Evolutionary conservation across 2,329 filamentous ascomycete species (phyloP), one percentile per base, ranked within the genome.

Genomic region (Aureobasidium subglaciale): DNA sequence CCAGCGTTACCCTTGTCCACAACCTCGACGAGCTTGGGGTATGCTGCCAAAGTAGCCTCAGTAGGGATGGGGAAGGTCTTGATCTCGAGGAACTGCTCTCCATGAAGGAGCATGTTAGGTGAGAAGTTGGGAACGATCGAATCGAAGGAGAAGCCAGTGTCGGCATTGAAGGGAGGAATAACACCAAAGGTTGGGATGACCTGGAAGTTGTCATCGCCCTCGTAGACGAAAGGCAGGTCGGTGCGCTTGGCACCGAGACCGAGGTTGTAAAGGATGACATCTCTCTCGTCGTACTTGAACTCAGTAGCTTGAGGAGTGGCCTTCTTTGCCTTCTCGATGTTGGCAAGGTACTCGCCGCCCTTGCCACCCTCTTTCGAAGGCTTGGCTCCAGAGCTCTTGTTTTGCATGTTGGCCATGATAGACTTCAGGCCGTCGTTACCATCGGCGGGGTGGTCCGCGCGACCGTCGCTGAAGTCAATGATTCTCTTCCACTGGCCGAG

Each of bases 31-130:
- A 99, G 85, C 70, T 85, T 85, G 58, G 84, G 87, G 67, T 84
- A 83, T 56, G 87, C 89, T 64, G 88, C 72, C 48, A 95, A 85
- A 56, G 83, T 85, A 49, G 82, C 90, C 55, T 85, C 81, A 29
- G 91, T 96, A 32, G 92, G 92, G 65, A 97, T 87, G 37, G 93
- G 93, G 76, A 85, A 95, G 72, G 92, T 90, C 69, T 86, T 84
- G 67, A 99, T 82, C 75, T 99, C 93, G 61, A 99, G 88, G 75
- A 91, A 99, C 73, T 99, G 93, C 79, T 99, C 93, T 68, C 93
- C 93, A 76, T 99, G 93, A 22, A 99, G 86, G 49, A 99, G 84
- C 90, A 96, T 96, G 90, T 96, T 96, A 59, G 91, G 92, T 34
- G 84, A 90, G 79, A 96, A 99, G 79, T 97, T 95, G 70, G 91